Base-by-base conservation (phyloP, 805 yeast species). In the Millerago galiae region DNA sequence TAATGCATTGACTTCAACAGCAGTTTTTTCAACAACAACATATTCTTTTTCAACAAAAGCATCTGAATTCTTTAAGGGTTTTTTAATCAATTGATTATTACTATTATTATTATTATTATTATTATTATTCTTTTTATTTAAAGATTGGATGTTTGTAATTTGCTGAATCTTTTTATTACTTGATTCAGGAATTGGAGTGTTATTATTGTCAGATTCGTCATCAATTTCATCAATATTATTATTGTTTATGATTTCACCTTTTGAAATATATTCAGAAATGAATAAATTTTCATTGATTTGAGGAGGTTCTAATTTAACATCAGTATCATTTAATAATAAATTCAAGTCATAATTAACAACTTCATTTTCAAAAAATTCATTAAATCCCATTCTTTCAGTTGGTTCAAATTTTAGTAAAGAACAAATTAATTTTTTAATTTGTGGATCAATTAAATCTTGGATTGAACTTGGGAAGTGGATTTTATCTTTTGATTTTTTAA, bases 1-100 rank as follows among this genome's bases (percentile, higher is more conserved):
- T 44, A 93, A 70, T 2, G 95, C 91, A 66, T 91, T 91, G 8
- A 91, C 95, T 59, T 93, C 98, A 4, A 91, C 97, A 0, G 93
- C 87, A 38, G 95, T 75, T 60, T 91, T 93, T 60, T 91, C 98
- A 25, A 91, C 90, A 32, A 91, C 95, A 28, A 91, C 98, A 54
- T 91, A 91, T 55, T 89, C 97, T 50, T 78, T 81, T 53, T 88
- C 96, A 43, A 80, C 65, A 21, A 74, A 70, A 17, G 73, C 56
- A 41, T 79, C 84, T 17, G 67, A 71, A 63, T 46, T 62, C 50
- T 44, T 47, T n/a, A 34, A 45, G 30, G 34, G 31, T 35, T 13
- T n/a, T 31, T 45, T 44, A n/a, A 56, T 54, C 29, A 59, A 57
- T 27, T 50, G 54, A 18, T 54, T 56, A 38, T 56, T n/a, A 12